phyloP scores from a whole-genome alignment of 2,329 filamentous ascomycete species.

The Colletotrichum somersetense region DNA sequence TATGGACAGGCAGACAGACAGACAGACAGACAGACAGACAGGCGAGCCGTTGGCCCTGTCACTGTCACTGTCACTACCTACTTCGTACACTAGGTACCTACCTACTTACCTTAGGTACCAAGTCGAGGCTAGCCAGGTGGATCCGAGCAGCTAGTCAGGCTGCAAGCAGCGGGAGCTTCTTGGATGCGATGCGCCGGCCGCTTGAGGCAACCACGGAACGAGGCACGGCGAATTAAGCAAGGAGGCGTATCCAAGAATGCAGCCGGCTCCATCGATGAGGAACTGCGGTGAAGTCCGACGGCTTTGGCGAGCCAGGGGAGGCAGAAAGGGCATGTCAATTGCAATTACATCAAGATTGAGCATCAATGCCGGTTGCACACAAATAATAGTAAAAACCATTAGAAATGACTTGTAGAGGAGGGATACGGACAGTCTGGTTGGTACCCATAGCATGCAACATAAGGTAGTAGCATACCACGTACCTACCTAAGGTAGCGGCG shows the following conservation, averaged over 20 bases:
- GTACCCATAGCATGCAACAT: not conserved
- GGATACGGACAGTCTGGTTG: not conserved
- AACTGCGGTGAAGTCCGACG: not conserved
- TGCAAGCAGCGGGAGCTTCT: constrained; percentile 29
- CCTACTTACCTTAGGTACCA: not conserved
- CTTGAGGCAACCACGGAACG: constrained; percentile 17
- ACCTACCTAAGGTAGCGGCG: not conserved
- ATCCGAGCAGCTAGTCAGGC: constrained; percentile 28
- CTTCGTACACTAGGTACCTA: too few species aligned
- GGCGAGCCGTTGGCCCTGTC: constrained; percentile 22
- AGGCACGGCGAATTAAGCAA: constrained; percentile 7
- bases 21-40: constrained; percentile 13
- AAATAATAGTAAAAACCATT: not conserved
- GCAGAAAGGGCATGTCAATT: not conserved
- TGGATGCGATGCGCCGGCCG: constrained; percentile 6
- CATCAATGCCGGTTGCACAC: not conserved
- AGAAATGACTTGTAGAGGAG: not conserved
- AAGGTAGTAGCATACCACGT: not conserved
- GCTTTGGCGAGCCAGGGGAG: not conserved
- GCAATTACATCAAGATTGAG: constrained; percentile 8
- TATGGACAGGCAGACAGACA: too few species aligned
- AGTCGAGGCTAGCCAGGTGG: constrained; percentile 5
- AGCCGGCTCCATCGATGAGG: not conserved
- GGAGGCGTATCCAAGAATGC: constrained; percentile 19
- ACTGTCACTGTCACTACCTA: not conserved